These are phyloP conservation scores for Hypoxylon sp. DNA, from an alignment of 2,329 filamentous ascomycete genomes.

Conservation along the genomic window DNA sequence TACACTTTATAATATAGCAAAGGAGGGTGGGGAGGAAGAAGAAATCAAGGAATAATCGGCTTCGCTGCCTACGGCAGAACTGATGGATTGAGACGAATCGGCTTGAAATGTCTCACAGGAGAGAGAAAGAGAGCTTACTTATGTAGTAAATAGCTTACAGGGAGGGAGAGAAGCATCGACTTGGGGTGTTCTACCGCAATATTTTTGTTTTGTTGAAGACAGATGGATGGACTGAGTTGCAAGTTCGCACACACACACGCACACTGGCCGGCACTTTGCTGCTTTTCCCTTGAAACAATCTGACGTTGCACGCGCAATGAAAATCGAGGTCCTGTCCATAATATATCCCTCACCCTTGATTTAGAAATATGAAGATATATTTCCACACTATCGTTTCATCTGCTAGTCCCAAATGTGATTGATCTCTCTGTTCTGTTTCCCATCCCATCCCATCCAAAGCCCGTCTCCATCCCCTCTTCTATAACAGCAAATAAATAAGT, in stretches of 20 bases:
- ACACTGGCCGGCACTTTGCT: too few relatives aligned
- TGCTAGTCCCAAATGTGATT: not conserved
- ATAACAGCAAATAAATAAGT: too few relatives aligned
- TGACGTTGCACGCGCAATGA: too few relatives aligned
- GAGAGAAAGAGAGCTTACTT: not conserved
- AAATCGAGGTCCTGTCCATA: constrained; percentile 11
- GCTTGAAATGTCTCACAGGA: too few relatives aligned
- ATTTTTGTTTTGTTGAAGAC: too few relatives aligned
- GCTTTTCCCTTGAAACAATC: too few relatives aligned
- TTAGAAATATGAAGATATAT: constrained; percentile 21
- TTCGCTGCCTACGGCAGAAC: too few relatives aligned
- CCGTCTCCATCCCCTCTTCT: not conserved
- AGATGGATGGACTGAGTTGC: too few relatives aligned
- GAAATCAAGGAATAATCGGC: too few relatives aligned
- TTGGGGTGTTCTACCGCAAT: constrained; percentile 18
- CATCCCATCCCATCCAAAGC: not conserved
- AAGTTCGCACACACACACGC: too few relatives aligned
- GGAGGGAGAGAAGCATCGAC: constrained; percentile 21
- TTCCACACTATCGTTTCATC: not conserved
- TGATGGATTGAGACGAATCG: too few relatives aligned
- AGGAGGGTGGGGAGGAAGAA: not conserved
- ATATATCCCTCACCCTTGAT: constrained; percentile 21
- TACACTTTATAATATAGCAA: constrained; percentile 6
- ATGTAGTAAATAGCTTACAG: constrained; percentile 18
- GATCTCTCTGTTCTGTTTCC: constrained; percentile 3